Evolutionary conservation across 2,329 filamentous ascomycete genomes (phyloP), one percentile per base, ranked within the genome.

Genomic region (Colletotrichum lini): DNA sequence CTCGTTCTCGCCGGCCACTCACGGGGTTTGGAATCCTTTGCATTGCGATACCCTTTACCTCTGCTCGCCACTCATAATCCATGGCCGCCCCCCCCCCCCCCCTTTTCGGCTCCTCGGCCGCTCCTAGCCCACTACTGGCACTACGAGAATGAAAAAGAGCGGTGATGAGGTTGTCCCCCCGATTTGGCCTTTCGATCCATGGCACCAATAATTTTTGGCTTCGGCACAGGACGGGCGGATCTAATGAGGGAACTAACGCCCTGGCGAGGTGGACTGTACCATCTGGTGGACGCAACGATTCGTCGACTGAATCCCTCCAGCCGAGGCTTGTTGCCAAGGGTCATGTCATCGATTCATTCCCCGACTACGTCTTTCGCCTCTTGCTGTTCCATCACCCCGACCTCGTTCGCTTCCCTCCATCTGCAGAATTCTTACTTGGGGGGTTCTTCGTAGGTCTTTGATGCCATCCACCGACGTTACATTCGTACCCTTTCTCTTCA

Each of bases 241-340:
- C 30, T 42, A 42, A 57, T 13, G 23, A 38, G 35, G 53, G 40
- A 59, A 40, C 60, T 53, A 59, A 64, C 44, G 59, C 26, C 15
- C 30, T 60, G 49, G 26, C 26, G 44, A 49, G 23, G 59, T 44
- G 52, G 35, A 58, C 60, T 61, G 50, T 3, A 65, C 50, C 62
- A 35, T 64, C 44, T 59, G 44, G 42, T 26, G 45, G 53, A 38
- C 61, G 59, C 40, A 45, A 53, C 40, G 61, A 69, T 69, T 65
- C 38, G 47, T 69, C 62, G 35, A 44, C 59, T 12, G n/a, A 16
- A 18, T 35, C 38, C n/a, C 26, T 38, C 45, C 56, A 67, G 35
- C 67, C 67, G 67, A 67, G 67, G 56, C 21, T 44, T 35, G 42
- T 49, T 65, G 40, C 42, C 23, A 42, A 54, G n/a, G 45, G 47